Evolutionary conservation across 345 rosid species (phyloP), one percentile per base, ranked within the genome.

Genomic region (Firmiana major): DNA sequence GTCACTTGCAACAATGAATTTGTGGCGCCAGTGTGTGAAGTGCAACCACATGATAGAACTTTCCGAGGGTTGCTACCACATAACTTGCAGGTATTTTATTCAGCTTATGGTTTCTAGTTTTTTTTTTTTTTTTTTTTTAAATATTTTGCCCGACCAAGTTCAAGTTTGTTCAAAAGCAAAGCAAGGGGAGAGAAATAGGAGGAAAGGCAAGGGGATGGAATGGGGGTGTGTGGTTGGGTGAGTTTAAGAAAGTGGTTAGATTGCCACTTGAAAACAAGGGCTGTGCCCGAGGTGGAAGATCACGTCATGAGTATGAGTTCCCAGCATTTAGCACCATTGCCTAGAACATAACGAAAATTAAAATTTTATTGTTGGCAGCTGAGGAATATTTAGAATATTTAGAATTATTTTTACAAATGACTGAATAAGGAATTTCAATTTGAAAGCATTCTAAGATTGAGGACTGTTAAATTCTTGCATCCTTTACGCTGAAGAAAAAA

Each of bases 31-130:
- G 45, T 90, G 94, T 71, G 73, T 79, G 28, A 89, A 82, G 78
- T 90, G 94, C 85, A 85, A 64, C 59, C 86, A 87, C 77, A 77
- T 88, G 83, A 83, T 90, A 54, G 94, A 90, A 76, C 92, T 90
- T 59, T 73, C 86, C 71, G 85, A 85, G 71, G 94, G 94, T 16
- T 90, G 94, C 80, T 84, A 79, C 80, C 94, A 90, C 75, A 90
- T 90, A 75, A 87, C 89, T 76, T 90, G 94, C 91, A 86, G 92
- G 94, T 90, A 87, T 74, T 34, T 36, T 7, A 28, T 65, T 53
- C 40, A 46, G 45, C 24, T 51, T 48, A 43, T 12, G 15, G 46
- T 45, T 64, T 42, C 59, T 13, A 31, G 2, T 54, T 62, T 26
- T 58, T 26, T 49, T 73, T 9, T 46, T 28, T 48, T 60, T 55